Percentiles rank a stretch among this genome's conserved stretches.
Conservation (phyloP, 2,329 filamentous ascomycete genomes). For the Lasiodiplodia hormozganensis region DNA sequence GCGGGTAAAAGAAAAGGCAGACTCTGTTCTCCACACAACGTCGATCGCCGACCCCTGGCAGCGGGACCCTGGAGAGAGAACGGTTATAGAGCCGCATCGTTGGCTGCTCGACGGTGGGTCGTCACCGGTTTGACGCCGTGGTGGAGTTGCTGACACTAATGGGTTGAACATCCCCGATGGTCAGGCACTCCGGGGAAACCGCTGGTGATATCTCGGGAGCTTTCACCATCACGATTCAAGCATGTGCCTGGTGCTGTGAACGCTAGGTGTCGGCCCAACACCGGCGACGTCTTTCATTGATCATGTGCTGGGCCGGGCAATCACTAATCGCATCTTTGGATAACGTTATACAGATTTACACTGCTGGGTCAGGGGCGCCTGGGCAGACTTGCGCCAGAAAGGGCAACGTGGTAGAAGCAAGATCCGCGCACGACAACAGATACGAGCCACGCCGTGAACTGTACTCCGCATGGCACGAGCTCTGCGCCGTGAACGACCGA, state of each 20-base stretch:
- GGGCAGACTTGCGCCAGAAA: neutral
- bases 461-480: neutral
- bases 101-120: neutral
- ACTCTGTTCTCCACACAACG: neutral
- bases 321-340: neutral
- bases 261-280: neutral
- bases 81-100: neutral
- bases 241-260: neutral
- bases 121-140: neutral
- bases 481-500: slow-evolving; percentile 14
- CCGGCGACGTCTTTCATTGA: neutral
- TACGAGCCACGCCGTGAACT: neutral
- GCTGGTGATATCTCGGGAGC: neutral
- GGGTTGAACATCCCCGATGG: neutral
- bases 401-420: neutral
- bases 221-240: neutral
- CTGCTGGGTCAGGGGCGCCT: neutral
- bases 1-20: neutral
- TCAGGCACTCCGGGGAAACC: slow-evolving; percentile 2
- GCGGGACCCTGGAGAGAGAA: neutral
- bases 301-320: neutral
- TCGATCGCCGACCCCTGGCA: neutral
- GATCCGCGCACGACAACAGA: neutral
- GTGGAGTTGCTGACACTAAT: neutral
- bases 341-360: slow-evolving; percentile 7